Percentiles rank a stretch among this genome's conserved stretches.
phyloP scores from a whole-genome alignment of 352 stramenopile genomes.

The Phytopythium chamaehyphon region DNA sequence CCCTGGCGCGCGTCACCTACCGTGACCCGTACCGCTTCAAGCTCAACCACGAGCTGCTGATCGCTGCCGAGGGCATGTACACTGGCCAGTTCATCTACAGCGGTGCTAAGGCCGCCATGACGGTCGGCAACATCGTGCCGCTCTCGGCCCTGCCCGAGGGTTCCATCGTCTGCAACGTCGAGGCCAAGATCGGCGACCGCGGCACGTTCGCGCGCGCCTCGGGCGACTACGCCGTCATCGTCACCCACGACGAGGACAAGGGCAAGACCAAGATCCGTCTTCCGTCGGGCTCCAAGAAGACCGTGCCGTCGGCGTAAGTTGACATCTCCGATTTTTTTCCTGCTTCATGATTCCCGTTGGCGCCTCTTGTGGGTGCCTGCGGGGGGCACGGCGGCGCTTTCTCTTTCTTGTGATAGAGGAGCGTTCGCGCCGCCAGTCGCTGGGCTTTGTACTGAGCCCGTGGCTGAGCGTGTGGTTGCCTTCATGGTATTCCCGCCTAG shows the following conservation, averaged over 20 bases:
- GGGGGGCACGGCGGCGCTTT: constrained; percentile 31
- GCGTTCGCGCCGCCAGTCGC: constrained; percentile 20
- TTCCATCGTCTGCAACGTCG: constrained; percentile 99
- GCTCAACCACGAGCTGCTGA: constrained; percentile 94
- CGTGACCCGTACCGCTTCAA: constrained; percentile 90
- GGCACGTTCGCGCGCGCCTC: constrained; percentile 95
- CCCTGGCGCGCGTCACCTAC: constrained; percentile 94
- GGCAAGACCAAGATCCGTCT: constrained; percentile 95
- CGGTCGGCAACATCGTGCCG: constrained; percentile 97
- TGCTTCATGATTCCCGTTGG: constrained; percentile 19
- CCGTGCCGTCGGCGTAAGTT: constrained; percentile 90
- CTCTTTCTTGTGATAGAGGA: too few relatives aligned
- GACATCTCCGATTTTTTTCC: constrained; percentile 16
- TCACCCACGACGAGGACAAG: constrained; percentile 99
- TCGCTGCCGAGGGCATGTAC: constrained; percentile 99
- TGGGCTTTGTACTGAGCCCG: constrained; percentile 1
- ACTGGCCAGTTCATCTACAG: constrained; percentile 98
- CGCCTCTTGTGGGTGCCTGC: constrained; percentile 1
- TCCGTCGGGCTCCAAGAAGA: constrained; percentile 97
- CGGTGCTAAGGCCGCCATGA: constrained; percentile 94
- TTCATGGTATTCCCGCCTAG: constrained; percentile 51
- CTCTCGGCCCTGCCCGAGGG: constrained; percentile 95
- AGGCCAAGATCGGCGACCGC: constrained; percentile 94
- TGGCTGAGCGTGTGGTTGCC: constrained; percentile 33
- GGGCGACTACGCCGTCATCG: constrained; percentile 98